phyloP scores from a whole-genome alignment of 345 rosid genomes.

The Salix caprea region DNA sequence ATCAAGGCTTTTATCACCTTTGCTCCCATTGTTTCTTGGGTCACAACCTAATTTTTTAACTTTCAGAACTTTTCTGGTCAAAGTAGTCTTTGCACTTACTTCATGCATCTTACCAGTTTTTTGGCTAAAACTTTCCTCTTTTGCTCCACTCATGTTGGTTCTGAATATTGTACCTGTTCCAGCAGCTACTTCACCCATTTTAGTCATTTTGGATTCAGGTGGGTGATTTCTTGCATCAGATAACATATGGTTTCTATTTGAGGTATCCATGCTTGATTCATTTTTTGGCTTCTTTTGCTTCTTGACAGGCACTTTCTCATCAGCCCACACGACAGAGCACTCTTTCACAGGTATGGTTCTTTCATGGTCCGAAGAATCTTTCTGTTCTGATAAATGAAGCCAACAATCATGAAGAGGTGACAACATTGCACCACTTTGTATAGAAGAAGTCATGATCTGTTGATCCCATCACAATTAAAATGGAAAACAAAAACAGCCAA shows the following conservation, averaged over 20 bases:
- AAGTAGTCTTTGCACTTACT: conserved; percentile 43
- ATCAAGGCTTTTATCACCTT: conserved; percentile 12
- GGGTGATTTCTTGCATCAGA: not conserved
- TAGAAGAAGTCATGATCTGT: conserved; percentile 71
- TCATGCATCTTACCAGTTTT: not conserved
- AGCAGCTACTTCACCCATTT: no score
- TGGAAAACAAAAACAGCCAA: conserved; percentile 16
- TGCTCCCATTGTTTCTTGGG: conserved; percentile 35
- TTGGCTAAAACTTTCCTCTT: not conserved
- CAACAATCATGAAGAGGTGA: conserved; percentile 75
- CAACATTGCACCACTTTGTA: conserved; percentile 38
- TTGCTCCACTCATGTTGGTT: not conserved
- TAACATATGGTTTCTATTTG: not conserved
- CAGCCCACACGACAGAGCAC: not conserved
- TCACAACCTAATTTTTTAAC: conserved; percentile 39
- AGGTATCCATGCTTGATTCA: not conserved
- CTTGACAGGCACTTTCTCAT: not conserved
- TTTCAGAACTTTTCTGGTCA: conserved; percentile 40
- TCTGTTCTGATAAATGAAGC: conserved; percentile 39
- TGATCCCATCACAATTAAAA: conserved; percentile 19
- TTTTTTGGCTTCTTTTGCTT: not conserved
- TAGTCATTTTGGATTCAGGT: not conserved
- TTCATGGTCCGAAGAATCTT: conserved; percentile 28
- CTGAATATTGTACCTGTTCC: not conserved
- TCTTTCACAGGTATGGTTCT: conserved; percentile 21